phyloP scores from a whole-genome alignment of 2,329 filamentous ascomycete species.

The Pleoardoris graminearum region DNA sequence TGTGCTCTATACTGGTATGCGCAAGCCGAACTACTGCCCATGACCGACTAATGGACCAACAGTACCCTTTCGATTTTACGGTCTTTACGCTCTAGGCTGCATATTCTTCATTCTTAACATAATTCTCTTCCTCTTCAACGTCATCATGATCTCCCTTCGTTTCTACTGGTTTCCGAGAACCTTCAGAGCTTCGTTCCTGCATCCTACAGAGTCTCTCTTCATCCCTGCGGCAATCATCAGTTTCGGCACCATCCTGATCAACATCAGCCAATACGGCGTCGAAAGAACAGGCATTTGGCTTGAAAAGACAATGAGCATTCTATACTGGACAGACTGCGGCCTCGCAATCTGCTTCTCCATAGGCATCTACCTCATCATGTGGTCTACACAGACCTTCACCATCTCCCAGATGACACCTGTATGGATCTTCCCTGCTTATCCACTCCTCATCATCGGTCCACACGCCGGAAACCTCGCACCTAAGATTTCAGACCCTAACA shows the following conservation, averaged over 20 bases:
- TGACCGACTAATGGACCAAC: neutral
- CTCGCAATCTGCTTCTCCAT: slow-evolving; percentile 70
- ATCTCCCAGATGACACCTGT: slow-evolving; percentile 85
- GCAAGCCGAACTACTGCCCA: neutral
- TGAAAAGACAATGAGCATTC: slow-evolving; percentile 60
- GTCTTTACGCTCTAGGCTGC: slow-evolving; percentile 53
- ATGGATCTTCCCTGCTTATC: slow-evolving; percentile 87
- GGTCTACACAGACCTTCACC: slow-evolving; percentile 68
- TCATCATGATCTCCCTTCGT: slow-evolving; percentile 65
- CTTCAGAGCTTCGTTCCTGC: slow-evolving; percentile 71
- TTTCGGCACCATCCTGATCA: slow-evolving; percentile 65
- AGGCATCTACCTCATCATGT: slow-evolving; percentile 73
- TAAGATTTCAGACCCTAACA: slow-evolving; percentile 47
- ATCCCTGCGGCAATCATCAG: slow-evolving; percentile 71
- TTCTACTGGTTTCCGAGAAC: slow-evolving; percentile 72
- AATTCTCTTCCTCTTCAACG: slow-evolving; percentile 71
- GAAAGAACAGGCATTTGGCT: slow-evolving; percentile 60
- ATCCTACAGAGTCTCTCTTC: slow-evolving; percentile 79
- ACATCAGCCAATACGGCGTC: slow-evolving; percentile 73
- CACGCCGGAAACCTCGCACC: slow-evolving; percentile 65
- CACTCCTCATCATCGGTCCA: slow-evolving; percentile 74
- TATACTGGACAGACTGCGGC: slow-evolving; percentile 76
- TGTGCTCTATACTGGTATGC: slow-evolving; percentile 60
- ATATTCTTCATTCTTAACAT: slow-evolving; percentile 55
- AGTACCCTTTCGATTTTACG: slow-evolving; percentile 50